Percentiles rank a stretch among this genome's conserved stretches.
phyloP scores from a whole-genome alignment of 805 yeast genomes.

The Kodamaea neixiangensis region DNA sequence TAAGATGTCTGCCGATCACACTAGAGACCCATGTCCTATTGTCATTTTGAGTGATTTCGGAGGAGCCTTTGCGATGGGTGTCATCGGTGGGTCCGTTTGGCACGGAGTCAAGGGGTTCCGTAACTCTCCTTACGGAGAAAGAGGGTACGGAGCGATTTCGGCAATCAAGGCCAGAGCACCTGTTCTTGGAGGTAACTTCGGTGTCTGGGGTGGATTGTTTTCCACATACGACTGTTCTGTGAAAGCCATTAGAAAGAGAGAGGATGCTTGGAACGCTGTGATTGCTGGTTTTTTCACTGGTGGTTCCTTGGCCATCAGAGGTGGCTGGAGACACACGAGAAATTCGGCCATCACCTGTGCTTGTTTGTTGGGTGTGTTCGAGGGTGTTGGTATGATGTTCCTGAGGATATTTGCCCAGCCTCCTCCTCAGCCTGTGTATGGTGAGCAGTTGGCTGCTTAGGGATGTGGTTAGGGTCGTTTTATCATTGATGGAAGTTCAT shows the following conservation, averaged over 20 bases:
- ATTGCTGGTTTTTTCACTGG: slow-evolving; percentile 98
- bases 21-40: slow-evolving; percentile 98
- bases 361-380: slow-evolving; percentile 92
- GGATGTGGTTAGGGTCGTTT: slow-evolving; percentile 3
- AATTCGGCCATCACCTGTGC: slow-evolving; percentile 98
- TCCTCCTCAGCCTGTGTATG: slow-evolving; percentile 47
- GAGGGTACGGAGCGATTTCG: slow-evolving; percentile 82
- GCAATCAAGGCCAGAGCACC: slow-evolving; percentile 98
- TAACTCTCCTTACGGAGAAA: slow-evolving; percentile 96
- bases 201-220: slow-evolving; percentile 99
- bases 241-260: slow-evolving; percentile 94
- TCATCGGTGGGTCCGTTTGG: slow-evolving; percentile 97
- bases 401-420: slow-evolving; percentile 85
- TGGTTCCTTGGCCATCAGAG: slow-evolving; percentile 97
- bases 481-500: slow-evolving; percentile 1
- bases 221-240: slow-evolving; percentile 95
- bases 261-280: slow-evolving; percentile 98
- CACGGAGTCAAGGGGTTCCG: slow-evolving; percentile 99
- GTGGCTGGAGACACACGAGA: slow-evolving; percentile 96
- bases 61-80: slow-evolving; percentile 99
- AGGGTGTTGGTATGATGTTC: slow-evolving; percentile 97
- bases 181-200: slow-evolving; percentile 97
- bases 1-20: slow-evolving; percentile 88
- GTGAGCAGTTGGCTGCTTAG: slow-evolving; percentile 42
- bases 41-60: slow-evolving; percentile 97